Base-by-base conservation (phyloP, 2,329 filamentous ascomycete genomes). In the Coniochaeta sp. region DNA sequence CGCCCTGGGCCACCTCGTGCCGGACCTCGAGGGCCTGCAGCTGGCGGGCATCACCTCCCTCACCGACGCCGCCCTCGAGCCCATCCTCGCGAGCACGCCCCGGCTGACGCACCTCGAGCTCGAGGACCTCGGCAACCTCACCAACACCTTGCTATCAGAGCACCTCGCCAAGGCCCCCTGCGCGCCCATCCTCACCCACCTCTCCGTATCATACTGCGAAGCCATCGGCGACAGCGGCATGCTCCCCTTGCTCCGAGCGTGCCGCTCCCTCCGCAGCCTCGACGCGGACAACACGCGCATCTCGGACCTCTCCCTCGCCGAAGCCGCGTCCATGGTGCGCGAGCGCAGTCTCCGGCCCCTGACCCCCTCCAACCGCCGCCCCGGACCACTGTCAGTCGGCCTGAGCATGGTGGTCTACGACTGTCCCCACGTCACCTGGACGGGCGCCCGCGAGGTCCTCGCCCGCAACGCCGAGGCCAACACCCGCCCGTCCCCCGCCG, bases 221-320 rank as follows among this genome's bases (percentile, higher is more conserved):
- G 86, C 84, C 59, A 74, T 99, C 2, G 87, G 91, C 26, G 95
- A 98, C 70, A 77, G 80, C 0, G 93, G 93, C 60, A 89, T 97
- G 83, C 79, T 96, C 0, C 89, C 90, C 0, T 78, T 97, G 2
- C 79, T 98, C 65, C 90, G 91, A 68, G 83, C 81, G 32, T 96
- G 92, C 72, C 80, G 82, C 0, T 81, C 77, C 16, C 80, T 98
- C 16, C 79, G 80, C 55, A 90, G 81, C 32, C 77, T 96, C 16
- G 90, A 96, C 58, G 87, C 98, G 80, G 95, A 99, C 76, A 98
- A 98, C 72, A 98, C 93, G 0, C 87, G 90, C 55, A 86, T 96
- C 63, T 93, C 91, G 17, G 91, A 98, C 68, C 82, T 96, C 1
- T 87, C 90, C 4, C 84, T 98, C 10, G 84, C 88, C 60, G 93